Conservation (phyloP, 148 eudicot genomes). For the Chenopodium quinoa region DNA sequence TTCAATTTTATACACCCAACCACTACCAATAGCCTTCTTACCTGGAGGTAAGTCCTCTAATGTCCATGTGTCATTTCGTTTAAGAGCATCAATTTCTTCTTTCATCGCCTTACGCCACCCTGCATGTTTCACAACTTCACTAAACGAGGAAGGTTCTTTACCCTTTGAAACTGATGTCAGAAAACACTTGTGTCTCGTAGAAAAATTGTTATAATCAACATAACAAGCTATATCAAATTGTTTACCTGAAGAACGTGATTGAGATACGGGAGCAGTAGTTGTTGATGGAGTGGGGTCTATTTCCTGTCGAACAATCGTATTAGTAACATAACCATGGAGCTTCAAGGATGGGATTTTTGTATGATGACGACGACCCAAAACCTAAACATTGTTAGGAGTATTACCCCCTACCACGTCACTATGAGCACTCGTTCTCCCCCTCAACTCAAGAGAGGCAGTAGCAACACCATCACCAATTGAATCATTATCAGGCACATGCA, state of each 20-base stretch:
- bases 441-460: not conserved
- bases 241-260: too few species aligned
- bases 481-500: not conserved
- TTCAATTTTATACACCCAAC: too few species aligned
- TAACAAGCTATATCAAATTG: too few species aligned
- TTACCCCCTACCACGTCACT: not conserved
- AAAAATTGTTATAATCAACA: too few species aligned
- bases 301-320: not conserved
- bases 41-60: not conserved
- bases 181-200: too few species aligned
- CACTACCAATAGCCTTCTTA: conserved; percentile 1
- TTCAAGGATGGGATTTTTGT: not conserved
- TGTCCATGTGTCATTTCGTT: not conserved
- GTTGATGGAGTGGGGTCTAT: too few species aligned
- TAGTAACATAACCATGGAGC: not conserved
- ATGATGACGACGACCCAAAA: conserved; percentile 3
- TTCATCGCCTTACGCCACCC: too few species aligned
- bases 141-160: too few species aligned
- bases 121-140: not conserved
- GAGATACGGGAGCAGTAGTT: too few species aligned
- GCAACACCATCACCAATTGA: not conserved
- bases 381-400: not conserved
- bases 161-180: too few species aligned
- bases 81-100: too few species aligned
- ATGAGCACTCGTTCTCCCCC: not conserved